These are phyloP conservation scores for Arctostaphylos glauca DNA, from an alignment of 148 eudicot genomes.

Conservation along the genomic window DNA sequence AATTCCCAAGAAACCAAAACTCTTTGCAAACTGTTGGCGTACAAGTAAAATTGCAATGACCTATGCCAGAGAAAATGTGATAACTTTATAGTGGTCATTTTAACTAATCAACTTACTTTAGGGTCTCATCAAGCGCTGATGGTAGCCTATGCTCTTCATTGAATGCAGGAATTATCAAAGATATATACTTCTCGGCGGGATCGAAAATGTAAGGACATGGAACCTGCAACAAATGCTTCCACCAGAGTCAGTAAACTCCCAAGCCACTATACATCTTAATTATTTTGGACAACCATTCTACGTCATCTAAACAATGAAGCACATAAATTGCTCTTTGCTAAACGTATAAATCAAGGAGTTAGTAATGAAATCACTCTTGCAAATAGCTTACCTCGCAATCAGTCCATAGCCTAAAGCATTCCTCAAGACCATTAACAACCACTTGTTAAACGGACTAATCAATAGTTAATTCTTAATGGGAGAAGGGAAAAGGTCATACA, in stretches of 20 bases:
- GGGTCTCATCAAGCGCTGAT: slow-evolving; percentile 80
- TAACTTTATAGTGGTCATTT: neutral
- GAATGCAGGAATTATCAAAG: slow-evolving; percentile 89
- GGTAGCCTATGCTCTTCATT: slow-evolving; percentile 94
- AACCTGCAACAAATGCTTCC: slow-evolving; percentile 52
- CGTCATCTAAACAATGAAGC: neutral
- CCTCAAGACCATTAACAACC: too few species aligned
- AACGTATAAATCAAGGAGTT: neutral
- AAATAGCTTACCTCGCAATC: too few species aligned
- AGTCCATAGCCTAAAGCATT: too few species aligned
- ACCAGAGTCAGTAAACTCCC: slow-evolving; percentile 5
- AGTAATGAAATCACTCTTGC: too few species aligned
- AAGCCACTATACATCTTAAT: neutral
- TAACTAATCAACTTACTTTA: slow-evolving; percentile 48
- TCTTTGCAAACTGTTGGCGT: neutral
- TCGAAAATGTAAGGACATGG: slow-evolving; percentile 76
- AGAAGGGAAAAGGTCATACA: too few species aligned
- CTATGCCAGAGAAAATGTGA: neutral
- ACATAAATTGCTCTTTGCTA: neutral
- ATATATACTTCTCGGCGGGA: slow-evolving; percentile 85
- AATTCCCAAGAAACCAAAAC: neutral
- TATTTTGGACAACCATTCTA: neutral
- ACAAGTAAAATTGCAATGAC: neutral
- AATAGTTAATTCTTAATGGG: too few species aligned
- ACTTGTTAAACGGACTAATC: too few species aligned